Base-by-base conservation (phyloP, 495 filamentous ascomycete species). In the Hyaloscypha variabilis region DNA sequence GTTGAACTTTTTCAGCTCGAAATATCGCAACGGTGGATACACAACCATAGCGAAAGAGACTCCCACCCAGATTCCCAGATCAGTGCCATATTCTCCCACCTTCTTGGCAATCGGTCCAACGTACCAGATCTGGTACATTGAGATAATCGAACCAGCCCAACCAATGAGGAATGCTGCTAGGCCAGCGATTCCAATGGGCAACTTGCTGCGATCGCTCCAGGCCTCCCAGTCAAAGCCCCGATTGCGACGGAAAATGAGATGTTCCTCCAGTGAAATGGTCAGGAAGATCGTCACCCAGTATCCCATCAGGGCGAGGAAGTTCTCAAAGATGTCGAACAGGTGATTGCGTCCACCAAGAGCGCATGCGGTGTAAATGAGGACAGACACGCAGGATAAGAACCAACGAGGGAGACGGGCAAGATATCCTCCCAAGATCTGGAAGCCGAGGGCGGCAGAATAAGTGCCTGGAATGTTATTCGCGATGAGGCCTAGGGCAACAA, bases 261-360 rank as follows among this genome's bases (percentile, higher is more conserved):
- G 81, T 72, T 91, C 89, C 68, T 87, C 82, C 5, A 89, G 64
- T 0, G 83, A 76, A 57, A 91, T 88, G 6, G 80, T 78, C 14
- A 88, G 73, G 82, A 83, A 90, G 36, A 88, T 84, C 34, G 81
- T 82, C 6, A 88, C 79, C 88, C 88, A 91, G 72, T 90, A 91
- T 46, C 87, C 88, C 85, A 91, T 91, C n/a, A 91, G 74, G 1
- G 87, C 82, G 17, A 91, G 79, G 73, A 91, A 90, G 72, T 91
- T 90, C 30, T 82, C 81, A 68, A 91, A 90, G 67, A 91, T 86
- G 21, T 80, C 78, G 17, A 84, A 82, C 31, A 91, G 77, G 55
- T 86, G 66, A 53, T 85, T 78, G 4, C 88, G 81, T 8, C 89
- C 89, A 0, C 78, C 87, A 19, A 90, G 73, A 0, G 88, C 87